phyloP scores from a whole-genome alignment of 1,284 basidiomycete species.

The Ceratobasidium theobromae region DNA sequence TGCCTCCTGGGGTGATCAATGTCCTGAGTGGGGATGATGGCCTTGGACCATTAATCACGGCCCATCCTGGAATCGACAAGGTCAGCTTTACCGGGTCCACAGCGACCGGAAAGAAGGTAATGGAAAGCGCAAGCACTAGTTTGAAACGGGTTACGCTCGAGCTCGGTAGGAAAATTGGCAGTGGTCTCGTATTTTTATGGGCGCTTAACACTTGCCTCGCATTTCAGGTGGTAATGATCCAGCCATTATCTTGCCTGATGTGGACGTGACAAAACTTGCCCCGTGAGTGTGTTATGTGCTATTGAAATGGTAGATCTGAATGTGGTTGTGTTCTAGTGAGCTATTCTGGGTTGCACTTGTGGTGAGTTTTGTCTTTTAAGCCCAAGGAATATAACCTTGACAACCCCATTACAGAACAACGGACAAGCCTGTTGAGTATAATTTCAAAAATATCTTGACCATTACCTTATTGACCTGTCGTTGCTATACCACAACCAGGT shows the following conservation, averaged over 20 bases:
- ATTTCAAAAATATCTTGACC: background rate
- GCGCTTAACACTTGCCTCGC: conserved; percentile 38
- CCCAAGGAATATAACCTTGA: background rate
- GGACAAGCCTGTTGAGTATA: conserved; percentile 18
- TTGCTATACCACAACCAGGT: background rate
- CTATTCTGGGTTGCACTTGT: conserved; percentile 14
- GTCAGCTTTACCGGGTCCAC: conserved; percentile 50
- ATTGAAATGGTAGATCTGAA: background rate
- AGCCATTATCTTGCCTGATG: conserved; percentile 48
- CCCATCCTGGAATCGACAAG: conserved; percentile 81
- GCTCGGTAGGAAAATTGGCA: conserved; percentile 51
- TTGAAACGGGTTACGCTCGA: conserved; percentile 77
- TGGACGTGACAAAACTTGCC: conserved; percentile 65
- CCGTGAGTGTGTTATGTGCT: background rate
- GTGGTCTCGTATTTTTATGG: too few species aligned
- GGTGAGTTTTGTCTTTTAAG: background rate
- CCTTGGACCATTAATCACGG: conserved; percentile 80
- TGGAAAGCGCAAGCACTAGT: conserved; percentile 51
- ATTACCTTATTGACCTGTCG: background rate
- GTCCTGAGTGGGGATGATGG: conserved; percentile 82
- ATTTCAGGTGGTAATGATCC: conserved; percentile 55
- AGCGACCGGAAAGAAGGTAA: conserved; percentile 52
- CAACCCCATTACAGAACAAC: background rate
- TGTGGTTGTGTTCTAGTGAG: conserved; percentile 2
- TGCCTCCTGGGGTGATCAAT: conserved; percentile 90